These are phyloP conservation scores for Rhodotorula graminis DNA, from an alignment of 768 basidiomycete species.

Conservation along the genomic window DNA sequence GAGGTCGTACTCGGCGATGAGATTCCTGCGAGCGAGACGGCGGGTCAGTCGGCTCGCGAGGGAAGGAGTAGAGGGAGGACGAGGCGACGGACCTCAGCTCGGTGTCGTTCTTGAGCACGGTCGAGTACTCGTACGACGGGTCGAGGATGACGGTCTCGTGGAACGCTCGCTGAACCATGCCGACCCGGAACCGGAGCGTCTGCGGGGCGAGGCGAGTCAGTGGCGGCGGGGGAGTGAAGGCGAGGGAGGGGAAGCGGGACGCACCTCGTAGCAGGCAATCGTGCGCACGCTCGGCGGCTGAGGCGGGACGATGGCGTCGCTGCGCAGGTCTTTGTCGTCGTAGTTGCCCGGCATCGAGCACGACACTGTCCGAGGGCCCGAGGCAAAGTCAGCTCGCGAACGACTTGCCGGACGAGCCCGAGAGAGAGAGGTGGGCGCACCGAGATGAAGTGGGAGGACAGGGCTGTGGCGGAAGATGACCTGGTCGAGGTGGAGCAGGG, in stretches of 20 bases:
- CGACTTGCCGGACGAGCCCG: too few species aligned
- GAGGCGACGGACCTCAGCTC: background rate
- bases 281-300: constrained; percentile 4
- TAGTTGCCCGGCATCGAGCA: constrained; percentile 24
- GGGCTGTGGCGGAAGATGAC: constrained; percentile 20
- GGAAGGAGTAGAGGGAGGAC: background rate
- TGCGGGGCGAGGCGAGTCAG: background rate
- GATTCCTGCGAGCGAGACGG: background rate
- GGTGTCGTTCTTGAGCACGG: constrained; percentile 10
- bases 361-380: constrained; percentile 1
- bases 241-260: too few species aligned
- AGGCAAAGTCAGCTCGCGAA: too few species aligned
- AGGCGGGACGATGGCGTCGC: background rate
- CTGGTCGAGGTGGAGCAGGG: constrained; percentile 26
- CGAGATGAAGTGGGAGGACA: constrained; percentile 19
- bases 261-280: constrained; percentile 11
- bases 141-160: constrained; percentile 24
- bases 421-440: background rate
- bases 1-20: constrained; percentile 22
- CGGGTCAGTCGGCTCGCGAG: too few species aligned
- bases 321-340: constrained; percentile 15
- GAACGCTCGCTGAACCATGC: constrained; percentile 17
- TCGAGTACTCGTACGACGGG: constrained; percentile 14
- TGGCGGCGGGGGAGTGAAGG: too few species aligned
- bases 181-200: constrained; percentile 17